phyloP scores from a whole-genome alignment of 495 filamentous ascomycete genomes.

The Daldinia bambusicola region DNA sequence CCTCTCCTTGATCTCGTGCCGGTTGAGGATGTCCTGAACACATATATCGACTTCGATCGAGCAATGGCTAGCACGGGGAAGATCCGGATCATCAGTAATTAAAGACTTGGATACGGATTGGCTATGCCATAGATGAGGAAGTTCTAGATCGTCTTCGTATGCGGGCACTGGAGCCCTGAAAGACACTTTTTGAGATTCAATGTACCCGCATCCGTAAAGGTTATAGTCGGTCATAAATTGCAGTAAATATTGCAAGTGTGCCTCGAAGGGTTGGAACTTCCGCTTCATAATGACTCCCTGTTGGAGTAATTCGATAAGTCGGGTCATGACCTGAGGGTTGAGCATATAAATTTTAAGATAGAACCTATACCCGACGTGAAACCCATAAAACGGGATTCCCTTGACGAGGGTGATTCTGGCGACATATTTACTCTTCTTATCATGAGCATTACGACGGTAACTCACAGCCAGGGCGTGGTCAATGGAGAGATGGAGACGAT shows the following conservation, averaged over 20 bases:
- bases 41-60: conserved; percentile 88
- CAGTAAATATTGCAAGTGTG: conserved; percentile 86
- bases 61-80: conserved; percentile 86
- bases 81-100: conserved; percentile 69
- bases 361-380: conserved; percentile 88
- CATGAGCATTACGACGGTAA: conserved; percentile 78
- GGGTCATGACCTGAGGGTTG: conserved; percentile 81
- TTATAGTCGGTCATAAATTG: conserved; percentile 99
- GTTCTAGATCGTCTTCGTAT: conserved; percentile 63
- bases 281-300: conserved; percentile 87
- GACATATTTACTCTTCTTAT: conserved; percentile 76
- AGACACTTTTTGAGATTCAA: conserved; percentile 66
- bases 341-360: conserved; percentile 95
- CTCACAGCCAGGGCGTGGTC: conserved; percentile 85
- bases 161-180: conserved; percentile 84
- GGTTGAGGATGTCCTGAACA: conserved; percentile 88
- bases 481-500: conserved; percentile 78
- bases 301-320: conserved; percentile 83
- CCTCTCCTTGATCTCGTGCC: conserved; percentile 75
- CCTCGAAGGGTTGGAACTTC: conserved; percentile 90
- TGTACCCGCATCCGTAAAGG: conserved; percentile 89
- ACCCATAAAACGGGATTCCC: conserved; percentile 94
- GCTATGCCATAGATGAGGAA: conserved; percentile 81
- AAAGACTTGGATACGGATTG: conserved; percentile 57
- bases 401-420: conserved; percentile 92